Base-by-base conservation (phyloP, 805 yeast genomes). In the Schizosaccharomyces cryophilus region DNA sequence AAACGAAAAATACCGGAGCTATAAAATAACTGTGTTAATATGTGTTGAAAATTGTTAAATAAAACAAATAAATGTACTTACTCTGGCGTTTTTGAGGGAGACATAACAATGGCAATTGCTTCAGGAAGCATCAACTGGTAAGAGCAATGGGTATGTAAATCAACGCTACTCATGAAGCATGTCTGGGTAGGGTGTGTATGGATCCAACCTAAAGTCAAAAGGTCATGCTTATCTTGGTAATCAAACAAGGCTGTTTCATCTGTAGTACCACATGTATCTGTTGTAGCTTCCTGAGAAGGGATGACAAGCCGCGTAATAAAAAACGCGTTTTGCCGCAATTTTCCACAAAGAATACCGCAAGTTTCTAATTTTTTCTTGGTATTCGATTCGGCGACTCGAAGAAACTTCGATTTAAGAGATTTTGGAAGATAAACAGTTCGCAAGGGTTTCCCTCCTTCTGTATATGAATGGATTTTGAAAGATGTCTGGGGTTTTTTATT, bases 151-250 rank as follows among this genome's bases (percentile, higher is more conserved):
- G 86, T 82, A 69, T 82, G 87, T 61, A 82, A 69, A 66, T 82
- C 87, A 58, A 82, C 78, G 0, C 84, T 79, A 13, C 83, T 78
- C 68, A 82, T 69, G 67, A 82, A 82, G 64, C 87, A 82, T n/a
- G 84, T 73, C 67, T 82, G 87, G 11, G 85, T 79, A 5, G 87
- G 87, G 67, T 82, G 87, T 9, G 86, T 82, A 68, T 82, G 87
- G 61, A 82, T 82, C 87, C 87, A 82, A 2, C 87, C 87, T 2
- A 82, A 71, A n/a, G 82, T 77, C 65, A 82, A 80, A 56, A 82
- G 69, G 63, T 79, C 83, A 61, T 77, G 72, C 40, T 70, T 65
- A 66, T 81, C 85, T 54, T 81, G 75, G 64, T 73, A 78, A 54
- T 77, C 79, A 65, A 81, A 81, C 63, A 82, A 67, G 4, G 72